Conservation (phyloP, 208 protist genomes). For the Porcisia hertigi region DNA sequence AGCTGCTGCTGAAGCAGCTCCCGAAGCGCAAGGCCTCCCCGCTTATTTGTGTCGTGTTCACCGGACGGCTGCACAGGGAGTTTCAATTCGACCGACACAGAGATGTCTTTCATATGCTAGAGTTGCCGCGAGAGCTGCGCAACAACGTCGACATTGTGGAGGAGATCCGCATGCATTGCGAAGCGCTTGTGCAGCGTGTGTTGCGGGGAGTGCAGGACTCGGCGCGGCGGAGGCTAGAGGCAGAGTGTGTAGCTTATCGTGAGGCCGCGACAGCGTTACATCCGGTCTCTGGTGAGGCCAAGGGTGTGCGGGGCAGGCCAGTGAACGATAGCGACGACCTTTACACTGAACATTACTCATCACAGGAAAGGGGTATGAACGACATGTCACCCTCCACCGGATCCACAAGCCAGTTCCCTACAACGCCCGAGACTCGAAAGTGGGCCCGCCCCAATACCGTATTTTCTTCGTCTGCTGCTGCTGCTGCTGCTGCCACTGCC, state of each 20-base stretch:
- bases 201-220: conserved; percentile 41
- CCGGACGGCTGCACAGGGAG: conserved; percentile 51
- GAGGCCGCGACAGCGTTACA: conserved; percentile 6
- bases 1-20: conserved; percentile 70
- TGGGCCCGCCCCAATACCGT: neutral
- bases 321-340: neutral
- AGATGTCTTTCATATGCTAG: conserved; percentile 74
- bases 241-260: conserved; percentile 26
- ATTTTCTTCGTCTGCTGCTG: neutral
- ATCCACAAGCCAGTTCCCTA: neutral
- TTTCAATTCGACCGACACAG: conserved; percentile 50
- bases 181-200: conserved; percentile 60
- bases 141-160: conserved; percentile 45
- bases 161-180: conserved; percentile 73
- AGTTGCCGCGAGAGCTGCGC: conserved; percentile 56
- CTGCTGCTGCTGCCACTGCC: too few species aligned
- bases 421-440: neutral
- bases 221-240: conserved; percentile 22
- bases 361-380: neutral
- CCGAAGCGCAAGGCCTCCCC: conserved; percentile 68
- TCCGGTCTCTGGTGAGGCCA: neutral
- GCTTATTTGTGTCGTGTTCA: conserved; percentile 72
- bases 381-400: neutral
- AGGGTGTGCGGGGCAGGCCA: neutral
- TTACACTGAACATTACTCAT: neutral